These are phyloP conservation scores for Suillus placidus DNA, from an alignment of 768 basidiomycete species.

Conservation along the genomic window DNA sequence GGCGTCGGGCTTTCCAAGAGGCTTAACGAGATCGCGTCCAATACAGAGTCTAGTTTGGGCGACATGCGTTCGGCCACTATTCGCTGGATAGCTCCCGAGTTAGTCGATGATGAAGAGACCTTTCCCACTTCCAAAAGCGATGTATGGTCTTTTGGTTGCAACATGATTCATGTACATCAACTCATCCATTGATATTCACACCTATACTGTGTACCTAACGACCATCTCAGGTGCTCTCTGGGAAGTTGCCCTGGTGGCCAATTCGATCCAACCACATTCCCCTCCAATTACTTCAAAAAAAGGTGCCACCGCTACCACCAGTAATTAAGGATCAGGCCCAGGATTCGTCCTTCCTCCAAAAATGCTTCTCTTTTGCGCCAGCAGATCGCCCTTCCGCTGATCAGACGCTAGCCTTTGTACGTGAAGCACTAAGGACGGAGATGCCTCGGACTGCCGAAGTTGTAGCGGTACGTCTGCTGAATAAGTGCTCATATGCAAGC, in stretches of 20 bases:
- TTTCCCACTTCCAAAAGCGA: not conserved
- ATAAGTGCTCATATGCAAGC: not conserved
- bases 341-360: not conserved
- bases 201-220: not conserved
- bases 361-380: not conserved
- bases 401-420: not conserved
- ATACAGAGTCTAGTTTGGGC: constrained; percentile 16
- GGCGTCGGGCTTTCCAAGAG: constrained; percentile 50
- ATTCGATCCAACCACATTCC: not conserved
- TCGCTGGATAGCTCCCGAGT: constrained; percentile 9
- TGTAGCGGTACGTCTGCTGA: not conserved
- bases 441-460: not conserved
- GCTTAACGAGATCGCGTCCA: not conserved
- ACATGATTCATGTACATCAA: constrained; percentile 3
- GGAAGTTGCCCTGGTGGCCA: not conserved
- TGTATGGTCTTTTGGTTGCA: constrained; percentile 5
- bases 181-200: not conserved
- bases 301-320: not conserved
- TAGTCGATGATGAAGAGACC: not conserved
- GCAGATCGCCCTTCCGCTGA: not conserved
- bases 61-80: constrained; percentile 14
- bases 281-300: not conserved
- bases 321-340: not conserved
- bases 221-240: constrained; percentile 6
- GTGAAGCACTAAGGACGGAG: not conserved